Evolutionary conservation across 2,329 filamentous ascomycete genomes (phyloP).

Genomic region (Penicillium sp.): DNA sequence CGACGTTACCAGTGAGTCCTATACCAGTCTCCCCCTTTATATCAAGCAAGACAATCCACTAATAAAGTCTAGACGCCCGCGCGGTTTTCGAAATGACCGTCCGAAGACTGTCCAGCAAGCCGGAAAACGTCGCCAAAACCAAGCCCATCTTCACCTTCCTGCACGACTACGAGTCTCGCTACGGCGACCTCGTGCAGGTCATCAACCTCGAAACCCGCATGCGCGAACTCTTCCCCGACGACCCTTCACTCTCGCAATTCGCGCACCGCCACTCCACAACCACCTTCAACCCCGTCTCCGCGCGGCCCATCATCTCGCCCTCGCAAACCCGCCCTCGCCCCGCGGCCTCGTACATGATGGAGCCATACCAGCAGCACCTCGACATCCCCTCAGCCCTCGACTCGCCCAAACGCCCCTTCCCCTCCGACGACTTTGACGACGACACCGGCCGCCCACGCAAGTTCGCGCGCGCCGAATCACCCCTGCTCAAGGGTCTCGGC

Average conservation of each 20-base stretch:
- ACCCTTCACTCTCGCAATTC: constrained; percentile 73
- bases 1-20: constrained; percentile 79
- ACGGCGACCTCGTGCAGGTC: constrained; percentile 87
- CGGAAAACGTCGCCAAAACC: constrained; percentile 68
- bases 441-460: constrained; percentile 75
- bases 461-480: constrained; percentile 81
- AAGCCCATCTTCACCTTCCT: constrained; percentile 88
- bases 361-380: constrained; percentile 25
- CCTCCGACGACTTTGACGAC: constrained; percentile 67
- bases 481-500: constrained; percentile 76
- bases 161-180: constrained; percentile 91
- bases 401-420: constrained; percentile 56
- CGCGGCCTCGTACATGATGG: constrained; percentile 23
- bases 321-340: constrained; percentile 69
- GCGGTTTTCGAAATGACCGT: constrained; percentile 96
- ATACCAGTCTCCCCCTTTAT: constrained; percentile 17
- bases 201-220: constrained; percentile 88
- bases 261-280: constrained; percentile 68
- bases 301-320: constrained; percentile 80
- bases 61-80: constrained; percentile 79
- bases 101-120: constrained; percentile 72
- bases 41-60: too few species aligned
- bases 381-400: constrained; percentile 32
- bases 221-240: constrained; percentile 87
- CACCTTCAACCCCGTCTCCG: constrained; percentile 74